A percentile compares a stretch with the other conserved stretches of the same genome.
These are phyloP conservation scores for Cercospora nicotianae DNA, from an alignment of 2,329 filamentous ascomycete species.

Conservation along the genomic window DNA sequence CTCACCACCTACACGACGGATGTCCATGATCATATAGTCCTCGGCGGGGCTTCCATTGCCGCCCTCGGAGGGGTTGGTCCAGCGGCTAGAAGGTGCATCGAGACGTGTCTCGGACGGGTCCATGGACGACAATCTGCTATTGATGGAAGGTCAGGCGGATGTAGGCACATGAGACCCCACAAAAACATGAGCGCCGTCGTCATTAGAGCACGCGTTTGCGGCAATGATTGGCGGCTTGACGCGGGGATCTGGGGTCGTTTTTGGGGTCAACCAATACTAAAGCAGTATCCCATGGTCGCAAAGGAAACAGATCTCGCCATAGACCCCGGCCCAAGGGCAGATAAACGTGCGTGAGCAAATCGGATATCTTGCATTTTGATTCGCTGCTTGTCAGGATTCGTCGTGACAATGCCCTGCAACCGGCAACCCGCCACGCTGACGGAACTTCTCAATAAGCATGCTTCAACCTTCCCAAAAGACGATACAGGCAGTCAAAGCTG, in stretches of 20 bases:
- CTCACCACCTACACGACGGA: neutral
- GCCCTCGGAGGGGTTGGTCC: conserved; percentile 3
- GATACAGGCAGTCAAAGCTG: neutral
- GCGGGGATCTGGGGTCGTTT: conserved; percentile 11
- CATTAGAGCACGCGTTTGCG: neutral
- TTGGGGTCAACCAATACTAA: conserved; percentile 5
- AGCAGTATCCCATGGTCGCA: conserved; percentile 1
- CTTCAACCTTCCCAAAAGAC: neutral
- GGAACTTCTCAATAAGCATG: neutral
- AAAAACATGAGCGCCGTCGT: neutral
- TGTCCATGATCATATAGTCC: conserved; percentile 17
- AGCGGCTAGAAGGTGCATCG: conserved; percentile 11
- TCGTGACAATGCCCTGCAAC: neutral
- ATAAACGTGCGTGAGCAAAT: neutral
- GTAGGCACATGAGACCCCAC: conserved; percentile 16
- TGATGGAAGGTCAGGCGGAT: conserved; percentile 14
- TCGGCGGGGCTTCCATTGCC: conserved; percentile 3
- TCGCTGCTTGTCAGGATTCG: neutral
- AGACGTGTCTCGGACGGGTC: conserved; percentile 11
- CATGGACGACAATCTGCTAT: conserved; percentile 7
- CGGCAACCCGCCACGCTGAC: neutral
- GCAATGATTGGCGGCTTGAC: conserved; percentile 6
- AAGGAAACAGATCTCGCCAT: neutral
- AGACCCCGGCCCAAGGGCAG: neutral
- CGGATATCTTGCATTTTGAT: neutral